Conservation (phyloP, 2,329 filamentous ascomycete species). For the Alternaria longipes region DNA sequence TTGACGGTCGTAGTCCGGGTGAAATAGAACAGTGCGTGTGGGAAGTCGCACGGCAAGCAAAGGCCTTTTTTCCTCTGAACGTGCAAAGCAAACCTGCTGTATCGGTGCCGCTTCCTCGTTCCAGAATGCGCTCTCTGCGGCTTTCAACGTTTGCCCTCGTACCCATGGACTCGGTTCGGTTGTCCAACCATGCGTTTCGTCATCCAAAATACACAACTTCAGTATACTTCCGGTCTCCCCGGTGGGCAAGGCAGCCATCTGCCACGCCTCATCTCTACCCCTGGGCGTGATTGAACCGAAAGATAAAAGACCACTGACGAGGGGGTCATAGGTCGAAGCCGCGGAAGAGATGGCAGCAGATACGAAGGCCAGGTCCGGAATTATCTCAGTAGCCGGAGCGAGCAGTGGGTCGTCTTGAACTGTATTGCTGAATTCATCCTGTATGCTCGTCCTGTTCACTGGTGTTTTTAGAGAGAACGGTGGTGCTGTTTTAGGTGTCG, state of each 20-base stretch:
- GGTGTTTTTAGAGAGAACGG: constrained; percentile 7
- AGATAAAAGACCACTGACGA: constrained; percentile 59
- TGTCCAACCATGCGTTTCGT: constrained; percentile 66
- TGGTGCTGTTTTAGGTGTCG: constrained; percentile 21
- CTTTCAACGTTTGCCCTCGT: constrained; percentile 55
- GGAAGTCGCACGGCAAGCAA: constrained; percentile 63
- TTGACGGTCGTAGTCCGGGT: constrained; percentile 36
- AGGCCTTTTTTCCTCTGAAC: constrained; percentile 51
- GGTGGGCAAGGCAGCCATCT: constrained; percentile 48
- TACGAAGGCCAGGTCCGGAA: constrained; percentile 34
- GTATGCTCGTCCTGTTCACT: constrained; percentile 14
- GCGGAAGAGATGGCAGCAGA: constrained; percentile 46
- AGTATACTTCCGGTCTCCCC: constrained; percentile 69
- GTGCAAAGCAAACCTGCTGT: constrained; percentile 64
- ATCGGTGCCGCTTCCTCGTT: constrained; percentile 62
- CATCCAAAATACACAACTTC: constrained; percentile 62
- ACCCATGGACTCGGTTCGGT: constrained; percentile 57
- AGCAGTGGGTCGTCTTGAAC: constrained; percentile 36
- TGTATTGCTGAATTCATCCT: constrained; percentile 29
- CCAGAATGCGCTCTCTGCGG: constrained; percentile 64
- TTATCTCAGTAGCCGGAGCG: constrained; percentile 27
- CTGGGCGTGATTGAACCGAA: constrained; percentile 65
- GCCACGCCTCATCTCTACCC: constrained; percentile 35
- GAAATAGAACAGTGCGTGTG: constrained; percentile 59
- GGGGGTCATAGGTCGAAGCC: constrained; percentile 50